Percentiles rank a stretch among this genome's conserved stretches.
Evolutionary conservation across 306 rosid genomes (phyloP).

Genomic region (Purshia tridentata): DNA sequence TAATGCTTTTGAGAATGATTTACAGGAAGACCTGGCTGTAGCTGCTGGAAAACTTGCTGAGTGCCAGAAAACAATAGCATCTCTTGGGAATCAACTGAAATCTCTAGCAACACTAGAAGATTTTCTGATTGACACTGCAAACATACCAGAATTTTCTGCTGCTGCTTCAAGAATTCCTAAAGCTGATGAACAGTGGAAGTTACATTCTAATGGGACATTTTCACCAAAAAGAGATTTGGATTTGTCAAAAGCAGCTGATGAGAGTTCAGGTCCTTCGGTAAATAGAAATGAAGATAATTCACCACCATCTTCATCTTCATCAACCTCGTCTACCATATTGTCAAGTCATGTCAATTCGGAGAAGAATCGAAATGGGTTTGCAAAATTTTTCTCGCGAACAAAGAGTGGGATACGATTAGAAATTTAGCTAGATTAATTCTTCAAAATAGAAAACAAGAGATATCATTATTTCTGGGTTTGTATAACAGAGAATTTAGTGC

Average conservation of each 20-base stretch:
- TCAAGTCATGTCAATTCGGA: conserved; percentile 56
- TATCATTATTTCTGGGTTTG: conserved; percentile 26
- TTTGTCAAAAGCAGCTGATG: conserved; percentile 37
- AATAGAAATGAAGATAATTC: conserved; percentile 48
- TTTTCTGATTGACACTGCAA: conserved; percentile 71
- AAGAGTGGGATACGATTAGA: conserved; percentile 85
- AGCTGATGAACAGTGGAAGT: conserved; percentile 52
- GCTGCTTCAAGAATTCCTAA: conserved; percentile 39
- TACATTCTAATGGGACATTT: conserved; percentile 60
- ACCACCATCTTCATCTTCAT: conserved; percentile 47
- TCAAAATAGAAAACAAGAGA: conserved; percentile 4
- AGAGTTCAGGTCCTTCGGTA: conserved; percentile 31
- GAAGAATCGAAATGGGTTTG: conserved; percentile 82
- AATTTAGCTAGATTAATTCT: conserved; percentile 41
- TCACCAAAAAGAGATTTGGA: conserved; percentile 66
- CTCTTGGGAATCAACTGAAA: conserved; percentile 80
- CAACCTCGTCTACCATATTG: conserved; percentile 42
- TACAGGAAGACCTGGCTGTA: conserved; percentile 78
- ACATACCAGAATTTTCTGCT: conserved; percentile 50
- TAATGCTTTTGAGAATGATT: conserved; percentile 18
- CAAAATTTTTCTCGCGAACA: conserved; percentile 86
- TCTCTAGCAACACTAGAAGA: conserved; percentile 88
- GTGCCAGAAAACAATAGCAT: conserved; percentile 94
- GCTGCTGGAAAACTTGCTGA: conserved; percentile 93
- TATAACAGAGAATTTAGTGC: conserved; percentile 28